Percentiles rank a stretch among this genome's conserved stretches.
phyloP scores from a whole-genome alignment of 352 stramenopile species.

The Globisporangium nagaii region DNA sequence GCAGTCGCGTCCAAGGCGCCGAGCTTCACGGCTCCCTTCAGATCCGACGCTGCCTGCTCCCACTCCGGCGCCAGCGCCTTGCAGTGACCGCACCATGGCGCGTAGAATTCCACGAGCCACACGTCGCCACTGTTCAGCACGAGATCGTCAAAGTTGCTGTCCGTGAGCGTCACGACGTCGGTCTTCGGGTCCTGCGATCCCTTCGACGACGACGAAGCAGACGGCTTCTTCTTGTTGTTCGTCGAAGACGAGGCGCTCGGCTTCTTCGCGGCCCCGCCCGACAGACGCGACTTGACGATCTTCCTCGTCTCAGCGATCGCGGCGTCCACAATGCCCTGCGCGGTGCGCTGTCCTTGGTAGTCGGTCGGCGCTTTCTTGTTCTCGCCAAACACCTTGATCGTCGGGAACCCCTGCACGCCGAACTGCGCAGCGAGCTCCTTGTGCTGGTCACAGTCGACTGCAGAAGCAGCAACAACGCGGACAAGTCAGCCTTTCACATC shows the following conservation, averaged over 20 bases:
- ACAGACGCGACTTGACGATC: conserved; percentile 76
- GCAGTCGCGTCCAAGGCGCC: conserved; percentile 90
- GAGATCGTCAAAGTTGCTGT: conserved; percentile 88
- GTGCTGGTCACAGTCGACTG: conserved; percentile 78
- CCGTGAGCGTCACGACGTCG: conserved; percentile 86
- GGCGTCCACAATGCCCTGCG: conserved; percentile 82
- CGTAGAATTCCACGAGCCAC: conserved; percentile 91
- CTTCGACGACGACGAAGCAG: conserved; percentile 18
- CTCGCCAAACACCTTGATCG: conserved; percentile 91
- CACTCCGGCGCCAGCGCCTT: conserved; percentile 90
- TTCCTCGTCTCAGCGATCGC: conserved; percentile 62
- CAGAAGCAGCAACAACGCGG: background rate
- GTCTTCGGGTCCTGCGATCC: conserved; percentile 35
- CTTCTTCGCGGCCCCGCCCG: conserved; percentile 52
- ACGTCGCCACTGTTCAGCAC: conserved; percentile 89
- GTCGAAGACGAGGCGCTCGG: conserved; percentile 11
- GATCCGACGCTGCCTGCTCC: conserved; percentile 84
- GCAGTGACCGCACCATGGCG: conserved; percentile 91
- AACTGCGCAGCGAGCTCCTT: conserved; percentile 84
- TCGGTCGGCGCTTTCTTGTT: conserved; percentile 73
- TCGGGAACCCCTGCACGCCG: conserved; percentile 89
- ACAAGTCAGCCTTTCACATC: background rate
- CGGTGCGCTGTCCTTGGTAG: conserved; percentile 77
- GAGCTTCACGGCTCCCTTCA: conserved; percentile 88
- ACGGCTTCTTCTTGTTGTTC: conserved; percentile 41